Evolutionary conservation across 306 rosid genomes (phyloP).

Genomic region (Cucumis hystrix): DNA sequence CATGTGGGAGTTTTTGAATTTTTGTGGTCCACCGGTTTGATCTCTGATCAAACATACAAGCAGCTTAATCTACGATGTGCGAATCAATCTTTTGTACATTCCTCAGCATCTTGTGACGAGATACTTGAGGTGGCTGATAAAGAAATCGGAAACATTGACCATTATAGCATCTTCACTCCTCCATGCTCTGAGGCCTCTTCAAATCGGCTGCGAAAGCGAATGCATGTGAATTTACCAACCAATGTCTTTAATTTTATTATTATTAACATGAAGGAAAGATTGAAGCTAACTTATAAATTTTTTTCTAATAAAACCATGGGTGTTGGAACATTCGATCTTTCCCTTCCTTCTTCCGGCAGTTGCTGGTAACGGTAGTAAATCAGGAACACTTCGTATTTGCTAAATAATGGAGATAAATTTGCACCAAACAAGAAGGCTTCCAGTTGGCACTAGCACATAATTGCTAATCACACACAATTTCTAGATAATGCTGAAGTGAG

Average conservation of each 20-base stretch:
- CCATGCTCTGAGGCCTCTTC: slow-evolving; percentile 40
- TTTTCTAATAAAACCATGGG: neutral
- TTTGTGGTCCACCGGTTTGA: slow-evolving; percentile 83
- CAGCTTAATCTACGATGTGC: slow-evolving; percentile 44
- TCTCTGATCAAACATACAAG: slow-evolving; percentile 75
- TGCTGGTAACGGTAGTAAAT: neutral
- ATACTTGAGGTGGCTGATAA: slow-evolving; percentile 25
- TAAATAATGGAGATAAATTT: neutral
- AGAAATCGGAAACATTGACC: slow-evolving; percentile 68
- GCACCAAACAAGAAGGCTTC: neutral
- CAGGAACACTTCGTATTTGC: neutral
- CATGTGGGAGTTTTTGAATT: slow-evolving; percentile 67
- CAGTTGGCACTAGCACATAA: neutral
- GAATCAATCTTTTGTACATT: slow-evolving; percentile 30
- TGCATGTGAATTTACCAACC: slow-evolving; percentile 38
- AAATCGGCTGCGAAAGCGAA: slow-evolving; percentile 36
- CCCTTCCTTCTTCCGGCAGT: neutral
- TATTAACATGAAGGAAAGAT: neutral
- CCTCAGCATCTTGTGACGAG: slow-evolving; percentile 42
- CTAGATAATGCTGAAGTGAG: neutral
- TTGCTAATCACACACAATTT: neutral
- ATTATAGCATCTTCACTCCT: slow-evolving; percentile 68
- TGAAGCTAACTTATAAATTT: neutral
- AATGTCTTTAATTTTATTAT: neutral
- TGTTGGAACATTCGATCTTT: neutral